Conservation (phyloP, 169 alveolate species). For the Babesia gibsoni region DNA sequence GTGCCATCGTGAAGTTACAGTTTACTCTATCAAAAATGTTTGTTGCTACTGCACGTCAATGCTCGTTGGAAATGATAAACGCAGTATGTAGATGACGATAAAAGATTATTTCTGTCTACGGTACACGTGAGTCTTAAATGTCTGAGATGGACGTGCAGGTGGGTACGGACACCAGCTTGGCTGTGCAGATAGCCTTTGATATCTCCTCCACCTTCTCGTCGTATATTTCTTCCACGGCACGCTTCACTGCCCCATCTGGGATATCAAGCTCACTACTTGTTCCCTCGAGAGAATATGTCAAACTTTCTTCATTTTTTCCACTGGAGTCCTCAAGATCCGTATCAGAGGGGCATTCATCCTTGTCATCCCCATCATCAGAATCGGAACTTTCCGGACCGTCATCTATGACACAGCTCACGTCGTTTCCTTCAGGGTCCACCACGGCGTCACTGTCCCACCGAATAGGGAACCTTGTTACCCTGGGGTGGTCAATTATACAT, state of each 20-base stretch:
- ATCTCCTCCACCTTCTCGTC: not conserved
- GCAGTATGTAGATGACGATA: too few relatives aligned
- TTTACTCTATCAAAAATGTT: too few relatives aligned
- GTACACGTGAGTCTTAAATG: not conserved
- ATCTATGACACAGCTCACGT: slow-evolving; percentile 52
- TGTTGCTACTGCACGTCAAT: too few relatives aligned
- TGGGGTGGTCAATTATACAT: slow-evolving; percentile 93
- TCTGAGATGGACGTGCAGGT: slow-evolving; percentile 10
- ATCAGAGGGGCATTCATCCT: not conserved
- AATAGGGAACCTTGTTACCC: slow-evolving; percentile 95
- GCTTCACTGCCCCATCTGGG: too few relatives aligned
- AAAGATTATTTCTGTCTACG: too few relatives aligned
- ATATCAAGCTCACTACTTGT: too few relatives aligned
- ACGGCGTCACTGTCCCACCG: slow-evolving; percentile 87
- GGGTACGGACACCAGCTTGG: not conserved
- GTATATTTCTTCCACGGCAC: not conserved
- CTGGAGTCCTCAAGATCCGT: not conserved
- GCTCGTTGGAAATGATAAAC: too few relatives aligned
- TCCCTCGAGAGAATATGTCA: too few relatives aligned
- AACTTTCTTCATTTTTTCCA: too few relatives aligned
- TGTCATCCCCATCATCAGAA: slow-evolving; percentile 34
- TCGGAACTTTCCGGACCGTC: slow-evolving; percentile 39
- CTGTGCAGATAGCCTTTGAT: not conserved
- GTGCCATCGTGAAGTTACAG: too few relatives aligned
- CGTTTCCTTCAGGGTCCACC: slow-evolving; percentile 66